These are phyloP conservation scores for Cytidiella melzeri DNA, from an alignment of 768 basidiomycete species.

Conservation along the genomic window DNA sequence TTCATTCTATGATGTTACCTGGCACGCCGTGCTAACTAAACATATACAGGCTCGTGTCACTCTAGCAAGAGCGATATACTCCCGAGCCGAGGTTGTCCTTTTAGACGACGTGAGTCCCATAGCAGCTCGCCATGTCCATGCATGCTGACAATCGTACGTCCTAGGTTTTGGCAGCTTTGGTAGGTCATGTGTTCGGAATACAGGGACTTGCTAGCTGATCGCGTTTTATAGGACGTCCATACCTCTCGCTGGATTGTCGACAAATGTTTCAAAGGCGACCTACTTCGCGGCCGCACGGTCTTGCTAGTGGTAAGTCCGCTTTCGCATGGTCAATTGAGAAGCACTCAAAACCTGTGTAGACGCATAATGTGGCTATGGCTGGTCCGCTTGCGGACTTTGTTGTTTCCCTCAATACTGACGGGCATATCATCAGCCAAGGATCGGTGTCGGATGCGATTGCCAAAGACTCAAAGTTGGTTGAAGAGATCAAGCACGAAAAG, in stretches of 20 bases:
- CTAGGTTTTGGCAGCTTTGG: constrained; percentile 28
- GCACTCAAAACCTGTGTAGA: constrained; percentile 31
- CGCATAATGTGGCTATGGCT: constrained; percentile 48
- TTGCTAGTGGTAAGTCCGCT: constrained; percentile 40
- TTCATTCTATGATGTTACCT: constrained; percentile 27
- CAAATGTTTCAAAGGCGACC: constrained; percentile 37
- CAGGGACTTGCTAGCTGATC: constrained; percentile 2
- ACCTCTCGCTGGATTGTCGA: constrained; percentile 43
- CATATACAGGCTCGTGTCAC: constrained; percentile 36
- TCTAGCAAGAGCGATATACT: constrained; percentile 36
- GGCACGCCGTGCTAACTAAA: constrained; percentile 31
- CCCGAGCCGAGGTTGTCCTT: constrained; percentile 28
- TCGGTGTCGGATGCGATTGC: constrained; percentile 37
- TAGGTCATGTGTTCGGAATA: constrained; percentile 34
- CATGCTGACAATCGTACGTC: constrained; percentile 1
- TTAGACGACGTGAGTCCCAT: constrained; percentile 30
- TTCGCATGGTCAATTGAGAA: constrained; percentile 22
- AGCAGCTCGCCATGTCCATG: background rate
- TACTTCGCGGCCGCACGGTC: constrained; percentile 39
- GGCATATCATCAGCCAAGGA: constrained; percentile 44
- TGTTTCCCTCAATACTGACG: constrained; percentile 48
- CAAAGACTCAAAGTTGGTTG: constrained; percentile 26
- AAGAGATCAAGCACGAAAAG: constrained; percentile 18
- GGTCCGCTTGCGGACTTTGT: constrained; percentile 50
- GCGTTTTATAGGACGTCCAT: constrained; percentile 33